Conservation (phyloP, 306 rosid genomes). For the Senna tora region DNA sequence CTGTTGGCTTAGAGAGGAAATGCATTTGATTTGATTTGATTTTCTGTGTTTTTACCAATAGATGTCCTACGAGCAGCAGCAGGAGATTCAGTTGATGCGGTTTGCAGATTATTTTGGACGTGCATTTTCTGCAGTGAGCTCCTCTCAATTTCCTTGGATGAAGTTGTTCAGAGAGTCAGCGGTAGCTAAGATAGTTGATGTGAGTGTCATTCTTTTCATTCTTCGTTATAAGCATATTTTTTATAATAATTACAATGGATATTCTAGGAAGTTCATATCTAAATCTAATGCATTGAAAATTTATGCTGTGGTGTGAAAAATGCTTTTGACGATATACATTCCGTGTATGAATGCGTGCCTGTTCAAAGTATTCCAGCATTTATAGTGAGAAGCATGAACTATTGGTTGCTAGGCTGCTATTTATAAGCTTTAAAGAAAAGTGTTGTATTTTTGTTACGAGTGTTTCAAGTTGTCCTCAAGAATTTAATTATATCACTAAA, state of each 20-base stretch:
- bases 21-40: constrained; percentile 19
- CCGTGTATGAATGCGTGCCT: not conserved
- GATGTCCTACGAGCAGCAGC: constrained; percentile 70
- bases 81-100: constrained; percentile 80
- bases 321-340: not conserved
- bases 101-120: constrained; percentile 89
- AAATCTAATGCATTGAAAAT: not conserved
- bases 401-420: not conserved
- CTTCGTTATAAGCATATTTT: not conserved
- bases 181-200: constrained; percentile 27
- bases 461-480: too few relatives aligned
- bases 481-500: not conserved
- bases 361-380: not conserved
- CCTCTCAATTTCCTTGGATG: constrained; percentile 24
- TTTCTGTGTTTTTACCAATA: constrained; percentile 29
- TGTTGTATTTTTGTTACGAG: not conserved
- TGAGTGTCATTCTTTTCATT: constrained; percentile 7
- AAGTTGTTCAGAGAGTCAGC: constrained; percentile 15
- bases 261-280: not conserved
- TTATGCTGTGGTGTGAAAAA: not conserved
- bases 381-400: not conserved
- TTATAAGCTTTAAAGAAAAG: not conserved
- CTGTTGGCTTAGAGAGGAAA: constrained; percentile 37
- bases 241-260: not conserved
- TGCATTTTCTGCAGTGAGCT: constrained; percentile 58